A percentile compares a stretch with the other conserved stretches of the same genome.
These are phyloP conservation scores for Linaria vulgaris DNA, from an alignment of 257 asterid genomes.

Conservation along the genomic window DNA sequence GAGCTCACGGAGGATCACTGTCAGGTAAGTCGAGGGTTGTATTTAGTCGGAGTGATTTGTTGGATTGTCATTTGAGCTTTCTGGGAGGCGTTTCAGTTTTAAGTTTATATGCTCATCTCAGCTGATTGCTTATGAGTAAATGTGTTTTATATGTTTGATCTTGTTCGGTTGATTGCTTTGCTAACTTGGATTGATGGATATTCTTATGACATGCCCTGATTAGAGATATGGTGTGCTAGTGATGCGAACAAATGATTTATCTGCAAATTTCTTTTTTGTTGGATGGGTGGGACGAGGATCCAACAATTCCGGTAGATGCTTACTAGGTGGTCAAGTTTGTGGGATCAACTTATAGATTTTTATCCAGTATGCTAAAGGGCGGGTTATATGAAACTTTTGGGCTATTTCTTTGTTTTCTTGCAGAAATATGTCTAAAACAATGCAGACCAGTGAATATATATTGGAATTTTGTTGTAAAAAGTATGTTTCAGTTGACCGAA, in stretches of 20 bases:
- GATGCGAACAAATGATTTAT: not conserved
- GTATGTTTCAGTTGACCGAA: conserved; percentile 6
- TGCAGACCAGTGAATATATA: not conserved
- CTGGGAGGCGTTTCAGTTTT: not conserved
- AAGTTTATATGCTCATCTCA: not conserved
- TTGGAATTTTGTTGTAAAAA: not conserved
- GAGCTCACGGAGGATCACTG: conserved; percentile 83
- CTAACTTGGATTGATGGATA: not conserved
- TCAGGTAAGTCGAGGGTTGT: conserved; percentile 49
- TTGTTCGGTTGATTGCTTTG: not conserved
- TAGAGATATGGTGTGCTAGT: not conserved
- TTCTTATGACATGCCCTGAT: not conserved
- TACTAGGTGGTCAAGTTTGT: not conserved
- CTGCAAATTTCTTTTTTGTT: not conserved
- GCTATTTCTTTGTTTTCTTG: not conserved
- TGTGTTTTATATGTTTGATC: not conserved
- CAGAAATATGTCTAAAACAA: not conserved
- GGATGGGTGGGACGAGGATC: not conserved
- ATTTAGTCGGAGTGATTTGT: not conserved
- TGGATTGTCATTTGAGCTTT: not conserved
- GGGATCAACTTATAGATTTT: not conserved
- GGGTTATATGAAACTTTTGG: not conserved
- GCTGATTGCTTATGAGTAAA: not conserved
- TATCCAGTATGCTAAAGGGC: not conserved
- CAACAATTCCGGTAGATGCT: not conserved